A percentile compares a stretch with the other conserved stretches of the same genome.
Evolutionary conservation across 257 asterid species (phyloP).

Genomic region (Avicennia marina): DNA sequence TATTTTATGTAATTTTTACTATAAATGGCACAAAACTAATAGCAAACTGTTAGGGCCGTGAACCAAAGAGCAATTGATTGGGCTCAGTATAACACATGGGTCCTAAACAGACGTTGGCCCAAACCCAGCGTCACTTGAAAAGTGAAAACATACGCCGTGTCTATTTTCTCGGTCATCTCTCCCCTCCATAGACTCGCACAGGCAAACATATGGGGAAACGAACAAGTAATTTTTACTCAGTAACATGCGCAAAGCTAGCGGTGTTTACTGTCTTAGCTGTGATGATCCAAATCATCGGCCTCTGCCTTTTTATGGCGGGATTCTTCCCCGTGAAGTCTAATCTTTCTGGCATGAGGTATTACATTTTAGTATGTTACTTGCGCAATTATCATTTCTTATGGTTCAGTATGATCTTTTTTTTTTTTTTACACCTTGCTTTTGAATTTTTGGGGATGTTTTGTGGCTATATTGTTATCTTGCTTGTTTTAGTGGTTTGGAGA

Average conservation of each 20-base stretch:
- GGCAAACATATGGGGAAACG: conserved; percentile 4
- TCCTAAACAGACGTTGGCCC: too few relatives aligned
- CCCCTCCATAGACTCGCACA: too few relatives aligned
- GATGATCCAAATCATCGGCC: conserved; percentile 59
- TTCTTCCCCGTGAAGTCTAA: conserved; percentile 84
- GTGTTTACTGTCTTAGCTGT: conserved; percentile 47
- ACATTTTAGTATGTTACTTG: not conserved
- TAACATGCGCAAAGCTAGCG: conserved; percentile 58
- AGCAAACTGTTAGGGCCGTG: too few relatives aligned
- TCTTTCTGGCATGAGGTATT: conserved; percentile 72
- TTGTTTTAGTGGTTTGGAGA: conserved; percentile 65
- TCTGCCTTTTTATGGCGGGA: conserved; percentile 59
- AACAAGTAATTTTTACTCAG: conserved; percentile 18
- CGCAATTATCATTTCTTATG: not conserved
- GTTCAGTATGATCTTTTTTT: not conserved
- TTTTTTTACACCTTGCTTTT: not conserved
- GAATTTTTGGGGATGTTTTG: not conserved
- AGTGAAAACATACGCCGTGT: too few relatives aligned
- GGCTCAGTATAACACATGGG: too few relatives aligned
- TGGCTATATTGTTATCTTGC: not conserved
- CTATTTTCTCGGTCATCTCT: too few relatives aligned
- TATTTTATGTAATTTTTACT: too few relatives aligned
- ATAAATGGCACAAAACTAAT: too few relatives aligned
- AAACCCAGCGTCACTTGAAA: too few relatives aligned
- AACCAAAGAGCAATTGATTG: too few relatives aligned